phyloP scores from a whole-genome alignment of 192 early-diverging fungal genomes.

The Lobulomyces angularis region DNA sequence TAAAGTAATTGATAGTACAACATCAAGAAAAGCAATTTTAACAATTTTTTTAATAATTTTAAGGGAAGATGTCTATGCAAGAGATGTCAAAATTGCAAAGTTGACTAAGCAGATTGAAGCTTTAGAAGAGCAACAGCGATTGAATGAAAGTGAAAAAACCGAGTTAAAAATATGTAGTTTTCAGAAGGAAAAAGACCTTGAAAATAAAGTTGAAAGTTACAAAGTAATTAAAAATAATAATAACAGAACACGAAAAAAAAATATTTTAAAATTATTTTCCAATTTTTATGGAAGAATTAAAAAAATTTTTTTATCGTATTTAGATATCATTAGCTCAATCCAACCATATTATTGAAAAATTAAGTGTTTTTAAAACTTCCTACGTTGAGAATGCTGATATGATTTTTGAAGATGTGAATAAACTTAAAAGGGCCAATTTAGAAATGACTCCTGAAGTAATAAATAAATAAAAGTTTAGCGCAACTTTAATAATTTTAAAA shows the following conservation, averaged over 20 bases:
- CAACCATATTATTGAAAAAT: conserved; percentile 31
- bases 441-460: no score
- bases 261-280: no score
- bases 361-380: conserved; percentile 30
- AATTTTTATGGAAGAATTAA: no score
- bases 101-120: conserved; percentile 10
- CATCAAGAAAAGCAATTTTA: no score
- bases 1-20: conserved; percentile 19
- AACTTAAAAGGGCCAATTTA: no score
- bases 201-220: conserved; percentile 20
- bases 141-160: conserved; percentile 15
- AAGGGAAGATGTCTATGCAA: conserved; percentile 3
- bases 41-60: no score
- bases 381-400: conserved; percentile 16
- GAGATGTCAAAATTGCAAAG: conserved; percentile 6
- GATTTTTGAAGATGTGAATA: no score
- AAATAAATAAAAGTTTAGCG: no score
- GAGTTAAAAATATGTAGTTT: conserved; percentile 7
- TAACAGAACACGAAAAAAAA: no score
- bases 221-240: conserved; percentile 19
- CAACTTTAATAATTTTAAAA: no score
- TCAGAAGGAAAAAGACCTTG: conserved; percentile 14
- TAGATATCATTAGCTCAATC: conserved; percentile 18
- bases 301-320: no score
- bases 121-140: conserved; percentile 13